phyloP scores from a whole-genome alignment of 805 yeast species.

The Suhomyces tanzawaensis region DNA sequence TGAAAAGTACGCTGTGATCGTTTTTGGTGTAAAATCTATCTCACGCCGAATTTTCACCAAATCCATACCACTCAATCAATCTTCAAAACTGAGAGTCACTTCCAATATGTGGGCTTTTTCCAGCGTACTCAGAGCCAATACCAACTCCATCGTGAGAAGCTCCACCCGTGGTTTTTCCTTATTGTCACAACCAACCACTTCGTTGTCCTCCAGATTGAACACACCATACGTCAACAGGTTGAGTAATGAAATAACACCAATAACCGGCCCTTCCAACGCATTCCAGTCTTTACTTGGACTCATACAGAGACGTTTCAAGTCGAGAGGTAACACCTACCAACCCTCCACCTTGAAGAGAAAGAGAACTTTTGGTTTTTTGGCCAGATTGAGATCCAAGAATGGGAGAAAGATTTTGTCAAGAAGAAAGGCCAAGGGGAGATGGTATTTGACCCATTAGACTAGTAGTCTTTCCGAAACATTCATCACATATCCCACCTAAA shows the following conservation, averaged over 20 bases:
- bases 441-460: conserved; percentile 86
- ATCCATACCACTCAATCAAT: not conserved
- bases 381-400: conserved; percentile 68
- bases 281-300: conserved; percentile 33
- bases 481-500: too few species aligned
- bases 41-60: not conserved
- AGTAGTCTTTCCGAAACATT: too few species aligned
- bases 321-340: conserved; percentile 93
- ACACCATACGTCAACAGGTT: not conserved
- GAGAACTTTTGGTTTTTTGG: conserved; percentile 85
- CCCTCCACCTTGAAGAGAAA: conserved; percentile 90
- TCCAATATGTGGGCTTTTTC: conserved; percentile 8
- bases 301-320: conserved; percentile 67
- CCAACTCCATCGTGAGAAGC: conserved; percentile 4
- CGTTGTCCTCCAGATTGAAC: not conserved
- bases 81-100: not conserved
- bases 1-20: not conserved
- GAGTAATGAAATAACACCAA: conserved; percentile 5
- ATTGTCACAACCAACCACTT: conserved; percentile 12
- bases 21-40: not conserved
- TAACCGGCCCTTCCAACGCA: conserved; percentile 11
- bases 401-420: conserved; percentile 79
- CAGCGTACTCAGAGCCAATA: conserved; percentile 5
- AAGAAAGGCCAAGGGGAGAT: conserved; percentile 85
- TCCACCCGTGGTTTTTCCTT: conserved; percentile 10